Conservation (phyloP, 2,329 filamentous ascomycete species). For the Alternaria sp. region DNA sequence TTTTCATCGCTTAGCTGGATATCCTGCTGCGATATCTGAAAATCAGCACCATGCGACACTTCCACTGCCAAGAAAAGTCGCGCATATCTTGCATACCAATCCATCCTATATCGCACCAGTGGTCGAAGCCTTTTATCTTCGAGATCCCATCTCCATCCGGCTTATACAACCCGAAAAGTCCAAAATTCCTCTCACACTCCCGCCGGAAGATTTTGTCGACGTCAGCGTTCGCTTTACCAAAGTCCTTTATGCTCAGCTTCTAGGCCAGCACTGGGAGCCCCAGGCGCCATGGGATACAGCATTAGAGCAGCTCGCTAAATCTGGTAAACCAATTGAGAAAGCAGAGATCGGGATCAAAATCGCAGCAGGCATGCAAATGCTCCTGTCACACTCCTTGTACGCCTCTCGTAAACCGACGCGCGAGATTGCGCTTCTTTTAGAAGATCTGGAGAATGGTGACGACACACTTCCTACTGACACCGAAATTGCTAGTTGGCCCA, state of each 20-base stretch:
- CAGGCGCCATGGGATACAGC: constrained; percentile 66
- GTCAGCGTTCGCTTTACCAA: constrained; percentile 85
- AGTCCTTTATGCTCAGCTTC: constrained; percentile 89
- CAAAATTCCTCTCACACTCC: constrained; percentile 66
- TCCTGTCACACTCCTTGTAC: constrained; percentile 73
- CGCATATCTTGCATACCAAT: constrained; percentile 77
- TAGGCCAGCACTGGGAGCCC: constrained; percentile 79
- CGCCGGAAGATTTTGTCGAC: constrained; percentile 80
- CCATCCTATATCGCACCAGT: constrained; percentile 83
- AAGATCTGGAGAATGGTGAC: constrained; percentile 78
- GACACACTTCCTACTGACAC: constrained; percentile 73
- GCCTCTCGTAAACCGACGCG: constrained; percentile 74
- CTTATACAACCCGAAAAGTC: constrained; percentile 67
- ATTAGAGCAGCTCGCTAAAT: constrained; percentile 39
- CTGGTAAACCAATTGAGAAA: constrained; percentile 50
- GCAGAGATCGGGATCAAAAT: constrained; percentile 87
- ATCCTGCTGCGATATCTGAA: constrained; percentile 76
- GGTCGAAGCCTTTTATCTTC: constrained; percentile 90
- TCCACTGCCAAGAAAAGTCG: constrained; percentile 82
- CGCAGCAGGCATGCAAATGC: constrained; percentile 89
- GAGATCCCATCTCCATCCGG: constrained; percentile 80
- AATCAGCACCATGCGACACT: constrained; percentile 80
- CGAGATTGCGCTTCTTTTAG: constrained; percentile 78
- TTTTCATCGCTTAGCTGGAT: constrained; percentile 86
- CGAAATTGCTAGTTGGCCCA: constrained; percentile 77